Percentiles rank a stretch among this genome's conserved stretches.
Conservation (phyloP, 305 asterid genomes). For the Striga hermonthica region DNA sequence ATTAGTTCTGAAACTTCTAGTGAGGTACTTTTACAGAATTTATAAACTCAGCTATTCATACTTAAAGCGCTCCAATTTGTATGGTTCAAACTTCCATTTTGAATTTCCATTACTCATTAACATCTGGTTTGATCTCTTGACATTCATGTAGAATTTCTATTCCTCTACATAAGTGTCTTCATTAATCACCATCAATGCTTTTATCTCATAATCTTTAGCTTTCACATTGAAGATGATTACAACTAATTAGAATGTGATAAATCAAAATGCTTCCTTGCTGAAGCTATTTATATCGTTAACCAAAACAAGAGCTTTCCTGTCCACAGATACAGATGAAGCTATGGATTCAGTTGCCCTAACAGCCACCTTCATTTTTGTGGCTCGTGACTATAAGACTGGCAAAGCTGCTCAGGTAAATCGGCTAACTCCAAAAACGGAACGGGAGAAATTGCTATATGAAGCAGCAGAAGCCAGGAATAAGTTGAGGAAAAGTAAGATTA, state of each 20-base stretch:
- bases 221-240: no score
- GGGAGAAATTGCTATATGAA: constrained; percentile 59
- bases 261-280: no score
- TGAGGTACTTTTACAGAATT: no score
- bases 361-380: constrained; percentile 88
- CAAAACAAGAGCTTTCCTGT: background rate
- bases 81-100: no score
- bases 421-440: constrained; percentile 61
- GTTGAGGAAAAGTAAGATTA: constrained; percentile 58
- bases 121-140: background rate
- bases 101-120: no score
- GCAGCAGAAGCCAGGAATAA: constrained; percentile 63
- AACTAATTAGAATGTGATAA: no score
- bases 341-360: constrained; percentile 62
- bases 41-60: no score
- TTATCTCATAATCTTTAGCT: no score
- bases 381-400: constrained; percentile 84
- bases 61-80: no score
- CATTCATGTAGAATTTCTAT: background rate
- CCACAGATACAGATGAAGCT: constrained; percentile 37
- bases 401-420: constrained; percentile 81
- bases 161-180: no score
- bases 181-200: no score
- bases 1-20: background rate
- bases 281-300: no score